phyloP scores from a whole-genome alignment of 306 rosid genomes.

The Pyrus communis region DNA sequence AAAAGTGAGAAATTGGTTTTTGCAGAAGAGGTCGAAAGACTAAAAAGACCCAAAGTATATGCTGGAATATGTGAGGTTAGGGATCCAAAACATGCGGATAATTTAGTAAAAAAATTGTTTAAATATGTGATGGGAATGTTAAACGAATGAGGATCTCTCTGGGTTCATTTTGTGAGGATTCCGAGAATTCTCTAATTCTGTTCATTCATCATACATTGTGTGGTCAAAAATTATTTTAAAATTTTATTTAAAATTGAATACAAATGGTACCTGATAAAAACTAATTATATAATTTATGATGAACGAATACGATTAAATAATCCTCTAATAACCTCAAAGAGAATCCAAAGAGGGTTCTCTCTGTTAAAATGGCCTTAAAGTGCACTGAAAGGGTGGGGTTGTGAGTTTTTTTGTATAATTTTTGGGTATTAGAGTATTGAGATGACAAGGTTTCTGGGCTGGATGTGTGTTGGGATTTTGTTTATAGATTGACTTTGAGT shows the following conservation, averaged over 20 bases:
- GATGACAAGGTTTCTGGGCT: not conserved
- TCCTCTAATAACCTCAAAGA: no score
- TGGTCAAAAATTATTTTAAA: fast-evolving
- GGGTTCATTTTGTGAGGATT: fast-evolving
- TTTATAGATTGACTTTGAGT: slow-evolving; percentile 20
- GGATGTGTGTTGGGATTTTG: slow-evolving; percentile 11
- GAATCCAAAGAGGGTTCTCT: fast-evolving
- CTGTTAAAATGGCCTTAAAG: slow-evolving; percentile 15
- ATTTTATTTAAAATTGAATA: no score
- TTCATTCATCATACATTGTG: no score
- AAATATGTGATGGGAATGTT: not conserved
- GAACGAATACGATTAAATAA: no score
- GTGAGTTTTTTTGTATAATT: not conserved
- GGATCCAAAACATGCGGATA: not conserved
- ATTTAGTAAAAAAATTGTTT: not conserved
- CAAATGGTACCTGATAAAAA: fast-evolving
- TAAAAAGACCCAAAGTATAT: not conserved
- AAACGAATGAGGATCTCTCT: no score
- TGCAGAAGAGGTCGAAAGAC: not conserved
- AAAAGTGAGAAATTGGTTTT: not conserved
- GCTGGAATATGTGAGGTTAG: not conserved
- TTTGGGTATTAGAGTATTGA: not conserved
- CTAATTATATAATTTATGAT: no score
- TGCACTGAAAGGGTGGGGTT: slow-evolving; percentile 14
- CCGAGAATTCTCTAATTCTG: no score